These are phyloP conservation scores for Ganoderma resinaceum DNA, from an alignment of 1,284 basidiomycete genomes.

Conservation along the genomic window DNA sequence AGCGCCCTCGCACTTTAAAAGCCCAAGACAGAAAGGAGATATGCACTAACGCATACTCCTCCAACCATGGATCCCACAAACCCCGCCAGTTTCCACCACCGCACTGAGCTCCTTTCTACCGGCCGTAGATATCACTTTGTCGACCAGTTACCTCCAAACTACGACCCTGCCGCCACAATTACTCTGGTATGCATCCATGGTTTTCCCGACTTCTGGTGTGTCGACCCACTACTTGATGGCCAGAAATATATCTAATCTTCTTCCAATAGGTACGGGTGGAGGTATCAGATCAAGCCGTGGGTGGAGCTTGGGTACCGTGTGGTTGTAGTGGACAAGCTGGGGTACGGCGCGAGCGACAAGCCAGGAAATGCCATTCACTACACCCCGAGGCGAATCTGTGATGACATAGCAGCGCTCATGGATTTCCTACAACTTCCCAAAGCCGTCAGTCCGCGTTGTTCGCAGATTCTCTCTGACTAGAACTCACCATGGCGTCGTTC, in stretches of 20 bases:
- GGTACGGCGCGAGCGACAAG: slow-evolving; percentile 74
- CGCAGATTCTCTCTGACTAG: background rate
- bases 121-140: slow-evolving; percentile 71
- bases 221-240: background rate
- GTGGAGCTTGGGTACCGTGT: slow-evolving; percentile 68
- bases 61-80: slow-evolving; percentile 54
- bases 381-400: slow-evolving; percentile 61
- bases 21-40: slow-evolving; percentile 10
- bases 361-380: slow-evolving; percentile 62
- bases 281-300: slow-evolving; percentile 74
- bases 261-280: slow-evolving; percentile 67
- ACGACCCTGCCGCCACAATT: slow-evolving; percentile 46
- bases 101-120: slow-evolving; percentile 55
- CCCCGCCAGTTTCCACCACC: slow-evolving; percentile 61
- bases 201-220: slow-evolving; percentile 73
- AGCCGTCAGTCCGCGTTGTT: slow-evolving; percentile 50
- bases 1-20: slow-evolving; percentile 27
- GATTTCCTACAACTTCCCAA: slow-evolving; percentile 57
- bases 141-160: slow-evolving; percentile 60
- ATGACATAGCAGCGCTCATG: slow-evolving; percentile 69
- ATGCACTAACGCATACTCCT: slow-evolving; percentile 3
- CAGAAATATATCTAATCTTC: background rate
- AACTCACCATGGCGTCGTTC: slow-evolving; percentile 12
- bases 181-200: slow-evolving; percentile 77
- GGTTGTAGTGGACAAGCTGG: slow-evolving; percentile 74